Percentiles rank a stretch among this genome's conserved stretches.
These are phyloP conservation scores for Hemileccinum rubropunctum DNA, from an alignment of 768 basidiomycete genomes.

Conservation along the genomic window DNA sequence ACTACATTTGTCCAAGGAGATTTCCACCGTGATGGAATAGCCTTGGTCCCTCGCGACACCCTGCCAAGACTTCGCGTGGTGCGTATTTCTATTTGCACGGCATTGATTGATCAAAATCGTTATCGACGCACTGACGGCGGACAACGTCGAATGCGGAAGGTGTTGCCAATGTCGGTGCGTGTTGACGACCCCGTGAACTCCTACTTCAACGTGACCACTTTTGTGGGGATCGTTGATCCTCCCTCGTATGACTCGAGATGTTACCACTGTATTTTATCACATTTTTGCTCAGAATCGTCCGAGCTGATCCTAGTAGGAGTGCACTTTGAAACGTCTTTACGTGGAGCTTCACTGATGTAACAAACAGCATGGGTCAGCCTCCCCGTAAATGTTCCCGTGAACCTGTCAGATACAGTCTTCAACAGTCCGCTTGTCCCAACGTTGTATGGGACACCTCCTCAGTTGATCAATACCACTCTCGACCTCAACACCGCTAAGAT, in stretches of 20 bases:
- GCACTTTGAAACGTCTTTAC: background rate
- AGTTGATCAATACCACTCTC: constrained; percentile 15
- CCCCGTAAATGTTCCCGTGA: constrained; percentile 11
- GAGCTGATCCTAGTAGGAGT: constrained; percentile 7
- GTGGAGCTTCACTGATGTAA: background rate
- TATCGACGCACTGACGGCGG: too few species aligned
- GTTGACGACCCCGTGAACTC: too few species aligned
- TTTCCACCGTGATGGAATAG: too few species aligned
- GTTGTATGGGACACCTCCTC: constrained; percentile 15
- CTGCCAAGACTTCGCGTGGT: background rate
- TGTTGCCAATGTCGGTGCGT: too few species aligned
- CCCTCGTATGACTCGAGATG: background rate
- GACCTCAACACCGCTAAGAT: constrained; percentile 17
- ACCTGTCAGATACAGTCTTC: constrained; percentile 12
- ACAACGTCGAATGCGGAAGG: too few species aligned
- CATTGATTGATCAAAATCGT: too few species aligned
- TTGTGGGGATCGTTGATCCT: background rate
- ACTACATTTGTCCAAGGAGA: background rate
- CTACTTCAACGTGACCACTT: background rate
- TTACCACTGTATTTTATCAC: background rate
- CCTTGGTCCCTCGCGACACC: too few species aligned
- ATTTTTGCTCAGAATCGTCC: background rate
- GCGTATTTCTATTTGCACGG: too few species aligned
- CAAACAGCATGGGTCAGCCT: constrained; percentile 17
- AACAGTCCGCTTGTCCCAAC: constrained; percentile 17